Evolutionary conservation across 202 grass and related monocot species (phyloP).

Genomic region (Tripidium arundinaceum): DNA sequence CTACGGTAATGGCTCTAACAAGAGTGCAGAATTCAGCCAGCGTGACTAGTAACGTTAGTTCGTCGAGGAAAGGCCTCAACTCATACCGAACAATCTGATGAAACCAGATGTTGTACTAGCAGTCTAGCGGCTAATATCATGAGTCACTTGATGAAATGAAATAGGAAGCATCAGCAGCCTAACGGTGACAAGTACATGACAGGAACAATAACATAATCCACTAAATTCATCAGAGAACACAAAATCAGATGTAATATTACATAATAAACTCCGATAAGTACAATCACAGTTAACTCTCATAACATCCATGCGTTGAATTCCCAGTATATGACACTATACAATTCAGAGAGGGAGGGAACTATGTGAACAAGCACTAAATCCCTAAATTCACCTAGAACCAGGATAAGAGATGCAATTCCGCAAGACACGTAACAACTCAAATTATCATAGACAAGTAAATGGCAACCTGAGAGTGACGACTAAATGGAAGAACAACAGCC

Average conservation of each 20-base stretch:
- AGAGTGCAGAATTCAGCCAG: too few species aligned
- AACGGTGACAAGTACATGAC: not conserved
- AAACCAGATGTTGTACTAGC: not conserved
- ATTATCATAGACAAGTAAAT: not conserved
- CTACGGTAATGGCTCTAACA: not conserved
- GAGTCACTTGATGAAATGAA: not conserved
- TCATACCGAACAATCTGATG: not conserved
- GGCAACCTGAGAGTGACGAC: not conserved
- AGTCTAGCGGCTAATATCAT: not conserved
- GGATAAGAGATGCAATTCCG: not conserved
- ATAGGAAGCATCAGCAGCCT: not conserved
- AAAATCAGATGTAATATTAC: not conserved
- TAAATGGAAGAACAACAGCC: not conserved
- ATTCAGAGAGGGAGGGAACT: not conserved
- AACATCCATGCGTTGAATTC: not conserved
- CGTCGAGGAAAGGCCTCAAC: too few species aligned
- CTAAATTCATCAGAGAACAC: not conserved
- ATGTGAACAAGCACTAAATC: not conserved
- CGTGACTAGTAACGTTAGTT: too few species aligned
- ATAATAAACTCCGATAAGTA: not conserved
- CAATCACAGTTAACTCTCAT: not conserved
- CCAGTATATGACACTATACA: too few species aligned
- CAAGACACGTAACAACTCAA: not conserved
- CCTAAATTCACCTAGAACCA: not conserved
- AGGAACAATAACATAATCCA: not conserved